Percentiles rank a stretch among this genome's conserved stretches.
phyloP scores from a whole-genome alignment of 192 early-diverging fungal genomes.

The Neocallimastix lanati region DNA sequence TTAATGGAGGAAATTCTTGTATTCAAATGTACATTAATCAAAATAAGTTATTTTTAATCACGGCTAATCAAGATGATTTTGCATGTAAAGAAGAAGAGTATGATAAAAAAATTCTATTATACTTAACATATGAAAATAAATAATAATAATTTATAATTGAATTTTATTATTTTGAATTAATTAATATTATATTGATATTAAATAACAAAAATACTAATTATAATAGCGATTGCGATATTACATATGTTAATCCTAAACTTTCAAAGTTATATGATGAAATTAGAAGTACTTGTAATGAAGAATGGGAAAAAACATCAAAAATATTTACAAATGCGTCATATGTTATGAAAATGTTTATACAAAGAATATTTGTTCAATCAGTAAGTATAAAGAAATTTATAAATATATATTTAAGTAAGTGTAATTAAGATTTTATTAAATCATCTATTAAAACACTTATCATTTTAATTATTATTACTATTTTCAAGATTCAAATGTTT shows the following conservation, averaged over 20 bases:
- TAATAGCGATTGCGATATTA: neutral
- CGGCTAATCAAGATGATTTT: neutral
- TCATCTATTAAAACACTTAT: no score
- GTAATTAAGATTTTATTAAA: no score
- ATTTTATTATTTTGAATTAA: no score
- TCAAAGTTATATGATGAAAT: constrained; percentile 71
- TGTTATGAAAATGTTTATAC: constrained; percentile 84
- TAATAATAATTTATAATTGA: no score
- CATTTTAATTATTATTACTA: no score
- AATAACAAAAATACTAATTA: no score
- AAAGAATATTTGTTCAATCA: constrained; percentile 90
- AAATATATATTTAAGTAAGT: no score
- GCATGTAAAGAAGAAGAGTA: neutral
- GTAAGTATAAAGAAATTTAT: constrained; percentile 30
- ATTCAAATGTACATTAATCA: constrained; percentile 92
- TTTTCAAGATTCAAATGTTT: constrained; percentile 61
- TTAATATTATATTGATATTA: no score
- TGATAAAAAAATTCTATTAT: no score
- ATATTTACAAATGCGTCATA: constrained; percentile 81
- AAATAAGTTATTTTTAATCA: constrained; percentile 85
- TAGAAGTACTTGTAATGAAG: constrained; percentile 55
- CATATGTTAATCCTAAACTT: constrained; percentile 48
- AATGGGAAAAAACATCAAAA: constrained; percentile 78
- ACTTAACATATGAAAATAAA: no score
- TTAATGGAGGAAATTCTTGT: constrained; percentile 89